Evolutionary conservation across 2,329 filamentous ascomycete genomes (phyloP), one percentile per base, ranked within the genome.

Genomic region (Colletotrichum eremochloae): DNA sequence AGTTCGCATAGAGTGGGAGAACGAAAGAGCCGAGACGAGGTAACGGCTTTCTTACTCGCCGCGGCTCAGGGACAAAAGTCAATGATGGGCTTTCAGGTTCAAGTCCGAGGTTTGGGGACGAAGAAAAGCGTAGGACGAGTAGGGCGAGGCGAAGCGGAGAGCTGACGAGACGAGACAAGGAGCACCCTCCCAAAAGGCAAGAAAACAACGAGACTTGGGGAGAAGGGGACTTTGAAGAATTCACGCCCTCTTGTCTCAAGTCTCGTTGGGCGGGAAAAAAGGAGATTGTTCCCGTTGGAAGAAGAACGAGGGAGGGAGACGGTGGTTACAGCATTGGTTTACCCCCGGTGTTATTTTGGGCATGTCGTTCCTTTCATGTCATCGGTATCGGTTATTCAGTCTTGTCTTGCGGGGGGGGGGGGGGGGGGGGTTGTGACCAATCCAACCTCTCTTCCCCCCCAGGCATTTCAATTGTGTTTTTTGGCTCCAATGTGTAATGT

Each of bases 331-430:
- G 60, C 24, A 38, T 50, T 55, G 33, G 15, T 36, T 20, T 55
- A 7, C 18, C 42, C 42, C 44, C 20, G 3, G 55, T 56, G 61
- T 72, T 72, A 65, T 70, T 72, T 56, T 56, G 48, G 61, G 66
- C 67, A 64, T 65, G 52, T 29, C 40, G 20, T 55, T 44, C 70
- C 66, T 69, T 69, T 72, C 70, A 72, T 56, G 48, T 61, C 53
- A 55, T 60, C 33, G n/a, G 60, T 46, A 72, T 60, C 33, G n/a
- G 60, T 46, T 69, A 72, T 61, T 38, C 69, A 61, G 53, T 52
- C 65, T 6, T n/a, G 44, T 48, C 20, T 48, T 48, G n/a, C 8
- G 18, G 18, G 20, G 44, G 42, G 42, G 5, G 15, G 1, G 20
- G 18, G 18, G 20, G 44, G 42, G 42, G 5, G 15, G 1, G 20